Base-by-base conservation (phyloP, 2,329 filamentous ascomycete genomes). In the Fusarium irregulare region DNA sequence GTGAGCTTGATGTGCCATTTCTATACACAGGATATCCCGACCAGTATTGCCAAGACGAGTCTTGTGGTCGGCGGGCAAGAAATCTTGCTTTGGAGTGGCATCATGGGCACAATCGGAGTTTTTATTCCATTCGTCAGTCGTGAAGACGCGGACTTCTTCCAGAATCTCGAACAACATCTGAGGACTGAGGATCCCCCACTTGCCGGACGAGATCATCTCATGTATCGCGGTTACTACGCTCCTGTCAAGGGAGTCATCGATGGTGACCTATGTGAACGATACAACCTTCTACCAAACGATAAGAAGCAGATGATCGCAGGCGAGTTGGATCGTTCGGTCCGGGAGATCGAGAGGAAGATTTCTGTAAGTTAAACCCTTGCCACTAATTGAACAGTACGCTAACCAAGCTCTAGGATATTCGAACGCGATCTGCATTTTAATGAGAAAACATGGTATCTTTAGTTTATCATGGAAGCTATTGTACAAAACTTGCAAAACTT, bases 101-200 rank as follows among this genome's bases (percentile, higher is more conserved):
- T 99, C 20, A 95, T 98, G 81, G 97, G 96, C 50, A 98, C 96
- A 0, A 89, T 99, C 41, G 96, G 95, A 50, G 93, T 97, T 56
- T 86, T 99, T 49, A 92, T 99, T 48, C 96, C 97, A 0, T 98
- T 99, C 77, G 85, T 94, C 48, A 92, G 91, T 68, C 92, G 97
- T 40, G 94, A 98, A 77, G 95, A 98, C 75, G 93, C 97, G 51
- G 96, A 98, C 79, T 98, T 99, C 82, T 99, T 99, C 88, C 94
- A 98, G 79, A 93, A 89, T 66, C 86, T 99, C 25, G 96, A 99
- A 82, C 90, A 92, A 77, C 93, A 97, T 76, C 86, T 99, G 78
- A 88, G 95, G 49, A 89, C 88, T 14, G 93, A 97, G 77, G 94
- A 97, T 76, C 87, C 94, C 37, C 95, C 95, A 10, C 83, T 99